Evolutionary conservation across 2,329 filamentous ascomycete species (phyloP).

Genomic region (Teratosphaeria viscida): DNA sequence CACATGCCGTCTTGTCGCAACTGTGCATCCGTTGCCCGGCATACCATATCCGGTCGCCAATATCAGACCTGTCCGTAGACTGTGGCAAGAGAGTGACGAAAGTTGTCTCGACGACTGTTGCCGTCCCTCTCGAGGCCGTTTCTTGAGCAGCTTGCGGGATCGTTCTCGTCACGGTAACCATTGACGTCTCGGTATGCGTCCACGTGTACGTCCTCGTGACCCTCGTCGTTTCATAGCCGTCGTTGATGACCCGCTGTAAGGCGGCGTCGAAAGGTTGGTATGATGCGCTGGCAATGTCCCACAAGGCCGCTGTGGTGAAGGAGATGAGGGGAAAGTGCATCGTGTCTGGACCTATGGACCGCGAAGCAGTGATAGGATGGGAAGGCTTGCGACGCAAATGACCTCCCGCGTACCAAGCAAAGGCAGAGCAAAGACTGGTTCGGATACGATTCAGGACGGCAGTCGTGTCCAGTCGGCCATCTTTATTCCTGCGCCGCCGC

Average conservation of each 20-base stretch:
- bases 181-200: neutral
- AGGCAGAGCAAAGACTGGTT: neutral
- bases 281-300: neutral
- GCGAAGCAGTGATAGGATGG: neutral
- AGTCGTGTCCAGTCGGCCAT: neutral
- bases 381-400: neutral
- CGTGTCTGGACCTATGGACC: neutral
- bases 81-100: neutral
- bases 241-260: slow-evolving; percentile 3
- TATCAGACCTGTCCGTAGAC: neutral
- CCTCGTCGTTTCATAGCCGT: neutral
- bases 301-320: neutral
- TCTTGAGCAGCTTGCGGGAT: neutral
- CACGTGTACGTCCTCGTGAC: neutral
- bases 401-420: neutral
- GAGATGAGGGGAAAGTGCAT: neutral
- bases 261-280: neutral
- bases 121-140: neutral
- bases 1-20: slow-evolving; percentile 7
- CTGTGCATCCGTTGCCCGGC: slow-evolving; percentile 1
- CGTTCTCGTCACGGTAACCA: neutral
- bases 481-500: neutral
- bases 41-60: slow-evolving; percentile 3
- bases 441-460: neutral
- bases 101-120: neutral